phyloP scores from a whole-genome alignment of 2,329 filamentous ascomycete genomes.

The Alternaria tenuissima region DNA sequence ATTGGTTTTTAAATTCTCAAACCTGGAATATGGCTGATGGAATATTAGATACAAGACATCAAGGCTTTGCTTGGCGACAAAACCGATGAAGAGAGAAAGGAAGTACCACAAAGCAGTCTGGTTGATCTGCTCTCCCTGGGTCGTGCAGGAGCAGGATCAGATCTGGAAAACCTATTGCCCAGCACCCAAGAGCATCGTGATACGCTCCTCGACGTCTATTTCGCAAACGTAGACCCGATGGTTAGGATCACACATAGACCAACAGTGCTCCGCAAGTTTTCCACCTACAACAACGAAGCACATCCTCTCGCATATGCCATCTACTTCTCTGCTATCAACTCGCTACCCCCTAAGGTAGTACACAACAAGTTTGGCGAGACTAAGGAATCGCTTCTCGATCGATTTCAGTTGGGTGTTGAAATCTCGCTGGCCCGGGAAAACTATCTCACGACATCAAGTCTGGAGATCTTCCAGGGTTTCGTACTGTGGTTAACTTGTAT shows the following conservation, averaged over 20 bases:
- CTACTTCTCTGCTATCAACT: slow-evolving; percentile 49
- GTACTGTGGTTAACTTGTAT: slow-evolving; percentile 50
- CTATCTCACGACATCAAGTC: slow-evolving; percentile 48
- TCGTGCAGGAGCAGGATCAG: slow-evolving; percentile 38
- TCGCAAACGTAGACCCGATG: slow-evolving; percentile 50
- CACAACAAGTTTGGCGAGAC: slow-evolving; percentile 43
- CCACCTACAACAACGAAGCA: slow-evolving; percentile 36
- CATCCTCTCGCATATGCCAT: slow-evolving; percentile 49
- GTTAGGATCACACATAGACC: slow-evolving; percentile 48
- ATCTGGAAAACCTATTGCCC: slow-evolving; percentile 41
- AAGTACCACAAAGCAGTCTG: slow-evolving; percentile 40
- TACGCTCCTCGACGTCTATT: slow-evolving; percentile 46
- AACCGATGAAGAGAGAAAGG: slow-evolving; percentile 42
- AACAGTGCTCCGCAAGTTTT: slow-evolving; percentile 41
- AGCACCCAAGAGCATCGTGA: slow-evolving; percentile 41
- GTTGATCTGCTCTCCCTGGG: slow-evolving; percentile 46
- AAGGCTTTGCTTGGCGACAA: slow-evolving; percentile 47
- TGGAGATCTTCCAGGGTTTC: slow-evolving; percentile 51
- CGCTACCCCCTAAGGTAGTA: slow-evolving; percentile 41
- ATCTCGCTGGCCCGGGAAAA: slow-evolving; percentile 48
- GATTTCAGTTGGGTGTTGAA: slow-evolving; percentile 47
- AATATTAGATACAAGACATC: slow-evolving; percentile 50
- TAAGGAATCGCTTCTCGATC: slow-evolving; percentile 43
- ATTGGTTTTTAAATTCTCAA: not conserved
- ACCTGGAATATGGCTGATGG: not conserved